Conservation (phyloP, 2,329 filamentous ascomycete genomes). For the Colletotrichum chrysophilum region DNA sequence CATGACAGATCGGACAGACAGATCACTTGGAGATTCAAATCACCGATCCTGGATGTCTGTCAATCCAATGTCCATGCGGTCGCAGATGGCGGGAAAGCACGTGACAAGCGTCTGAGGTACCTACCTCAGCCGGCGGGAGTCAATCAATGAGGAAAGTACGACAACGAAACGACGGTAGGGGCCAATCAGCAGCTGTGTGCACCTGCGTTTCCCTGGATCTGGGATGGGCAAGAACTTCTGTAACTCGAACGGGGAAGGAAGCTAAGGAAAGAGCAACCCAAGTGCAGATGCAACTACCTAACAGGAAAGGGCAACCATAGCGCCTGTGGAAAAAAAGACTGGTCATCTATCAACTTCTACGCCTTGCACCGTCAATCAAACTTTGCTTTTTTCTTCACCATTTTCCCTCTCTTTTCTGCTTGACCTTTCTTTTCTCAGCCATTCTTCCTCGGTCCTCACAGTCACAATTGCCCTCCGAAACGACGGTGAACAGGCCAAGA, state of each 20-base stretch:
- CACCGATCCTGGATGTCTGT: neutral
- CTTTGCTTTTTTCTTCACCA: neutral
- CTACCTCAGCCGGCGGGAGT: neutral
- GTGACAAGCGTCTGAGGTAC: neutral
- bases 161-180: neutral
- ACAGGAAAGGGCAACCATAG: neutral
- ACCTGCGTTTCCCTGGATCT: neutral
- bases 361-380: slow-evolving; percentile 1
- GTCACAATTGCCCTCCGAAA: slow-evolving; percentile 6
- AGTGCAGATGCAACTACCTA: neutral
- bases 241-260: neutral
- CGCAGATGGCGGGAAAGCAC: neutral
- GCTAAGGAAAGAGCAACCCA: neutral
- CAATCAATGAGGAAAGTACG: neutral
- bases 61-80: neutral
- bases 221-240: neutral
- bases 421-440: neutral
- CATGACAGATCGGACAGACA: neutral
- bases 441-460: neutral
- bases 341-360: slow-evolving; percentile 16
- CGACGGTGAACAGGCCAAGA: slow-evolving; percentile 13
- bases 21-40: neutral
- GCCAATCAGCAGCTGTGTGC: neutral
- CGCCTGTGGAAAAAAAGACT: neutral
- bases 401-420: neutral